A percentile compares a stretch with the other conserved stretches of the same genome.
Conservation (phyloP, 352 stramenopile genomes). For the Phytopythium sindhum region DNA sequence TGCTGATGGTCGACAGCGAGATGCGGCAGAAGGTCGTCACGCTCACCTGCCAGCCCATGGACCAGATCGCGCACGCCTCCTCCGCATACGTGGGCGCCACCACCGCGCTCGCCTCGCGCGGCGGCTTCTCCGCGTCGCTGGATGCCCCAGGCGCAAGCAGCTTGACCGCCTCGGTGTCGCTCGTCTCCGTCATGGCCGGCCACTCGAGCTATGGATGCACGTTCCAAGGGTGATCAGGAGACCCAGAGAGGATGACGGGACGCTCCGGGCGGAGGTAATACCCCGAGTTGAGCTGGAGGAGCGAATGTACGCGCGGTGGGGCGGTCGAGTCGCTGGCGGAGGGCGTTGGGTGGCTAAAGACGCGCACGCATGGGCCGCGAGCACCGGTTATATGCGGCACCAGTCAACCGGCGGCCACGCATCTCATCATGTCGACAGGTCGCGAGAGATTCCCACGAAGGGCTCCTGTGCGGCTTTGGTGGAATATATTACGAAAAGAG, state of each 20-base stretch:
- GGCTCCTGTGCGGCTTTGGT: too few relatives aligned
- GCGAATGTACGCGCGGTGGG: too few relatives aligned
- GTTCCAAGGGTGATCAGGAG: background rate
- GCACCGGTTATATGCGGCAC: background rate
- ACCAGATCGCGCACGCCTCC: conserved; percentile 69
- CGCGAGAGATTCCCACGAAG: background rate
- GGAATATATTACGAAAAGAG: background rate
- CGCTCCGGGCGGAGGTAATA: too few relatives aligned
- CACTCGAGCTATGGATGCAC: too few relatives aligned
- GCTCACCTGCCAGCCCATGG: conserved; percentile 82
- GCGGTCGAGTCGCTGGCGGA: background rate
- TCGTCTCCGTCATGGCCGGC: background rate
- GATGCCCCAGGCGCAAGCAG: background rate
- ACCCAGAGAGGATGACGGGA: background rate
- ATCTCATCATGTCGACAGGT: background rate
- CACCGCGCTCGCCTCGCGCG: background rate
- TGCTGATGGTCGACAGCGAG: conserved; percentile 75
- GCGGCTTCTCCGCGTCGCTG: background rate
- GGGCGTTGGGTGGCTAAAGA: background rate
- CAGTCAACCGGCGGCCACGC: background rate
- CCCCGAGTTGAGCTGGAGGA: too few relatives aligned
- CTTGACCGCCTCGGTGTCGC: background rate
- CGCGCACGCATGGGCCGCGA: background rate
- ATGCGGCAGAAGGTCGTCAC: conserved; percentile 81
- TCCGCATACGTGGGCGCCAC: conserved; percentile 37